Conservation (phyloP, 2,329 filamentous ascomycete genomes). For the Paracoccidioides brasiliensis region DNA sequence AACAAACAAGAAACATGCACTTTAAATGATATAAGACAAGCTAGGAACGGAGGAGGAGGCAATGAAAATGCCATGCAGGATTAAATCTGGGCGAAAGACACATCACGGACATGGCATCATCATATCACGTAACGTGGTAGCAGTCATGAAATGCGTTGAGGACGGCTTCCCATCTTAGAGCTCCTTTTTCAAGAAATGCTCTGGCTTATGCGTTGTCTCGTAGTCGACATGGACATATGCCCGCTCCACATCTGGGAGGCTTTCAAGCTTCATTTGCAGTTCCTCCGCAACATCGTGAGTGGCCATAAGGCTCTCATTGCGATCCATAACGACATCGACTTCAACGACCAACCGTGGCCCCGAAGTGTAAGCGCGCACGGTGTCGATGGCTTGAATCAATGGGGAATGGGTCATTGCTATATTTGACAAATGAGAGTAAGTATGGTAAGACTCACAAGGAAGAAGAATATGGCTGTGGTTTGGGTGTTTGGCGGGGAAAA, state of each 20-base stretch:
- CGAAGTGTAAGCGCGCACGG: slow-evolving; percentile 84
- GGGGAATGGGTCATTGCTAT: slow-evolving; percentile 72
- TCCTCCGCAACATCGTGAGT: slow-evolving; percentile 92
- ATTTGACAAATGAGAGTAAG: not conserved
- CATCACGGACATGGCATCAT: not conserved
- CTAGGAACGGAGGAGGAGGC: too few relatives aligned
- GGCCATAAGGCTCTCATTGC: slow-evolving; percentile 54
- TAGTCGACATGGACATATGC: slow-evolving; percentile 97
- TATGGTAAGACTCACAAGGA: not conserved
- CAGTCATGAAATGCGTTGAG: too few relatives aligned
- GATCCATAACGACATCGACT: slow-evolving; percentile 90
- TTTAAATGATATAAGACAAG: too few relatives aligned
- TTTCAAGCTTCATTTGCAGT: slow-evolving; percentile 87
- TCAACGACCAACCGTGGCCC: slow-evolving; percentile 84
- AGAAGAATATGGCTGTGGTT: not conserved
- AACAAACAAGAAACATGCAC: too few relatives aligned
- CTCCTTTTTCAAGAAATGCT: slow-evolving; percentile 60
- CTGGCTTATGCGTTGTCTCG: slow-evolving; percentile 88
- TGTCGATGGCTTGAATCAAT: slow-evolving; percentile 74
- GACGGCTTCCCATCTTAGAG: slow-evolving; percentile 25
- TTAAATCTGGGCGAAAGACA: too few relatives aligned
- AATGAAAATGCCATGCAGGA: too few relatives aligned
- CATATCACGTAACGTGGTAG: not conserved
- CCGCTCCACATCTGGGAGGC: slow-evolving; percentile 77
- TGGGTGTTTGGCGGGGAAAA: not conserved